These are phyloP conservation scores for Chaetothyriales sp. DNA, from an alignment of 2,329 filamentous ascomycete genomes.

Conservation along the genomic window DNA sequence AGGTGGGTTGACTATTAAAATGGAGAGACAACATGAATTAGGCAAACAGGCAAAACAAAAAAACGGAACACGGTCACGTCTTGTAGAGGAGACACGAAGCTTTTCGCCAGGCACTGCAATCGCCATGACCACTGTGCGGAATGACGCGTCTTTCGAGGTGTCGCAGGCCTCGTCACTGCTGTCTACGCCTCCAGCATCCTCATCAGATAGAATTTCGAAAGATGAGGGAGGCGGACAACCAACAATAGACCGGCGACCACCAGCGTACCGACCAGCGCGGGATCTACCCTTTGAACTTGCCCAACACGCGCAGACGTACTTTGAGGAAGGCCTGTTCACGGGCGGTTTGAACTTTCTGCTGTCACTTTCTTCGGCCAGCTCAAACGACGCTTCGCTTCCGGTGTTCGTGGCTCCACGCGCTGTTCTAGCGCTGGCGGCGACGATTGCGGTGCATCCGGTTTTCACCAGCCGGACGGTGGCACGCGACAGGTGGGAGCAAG, in stretches of 20 bases:
- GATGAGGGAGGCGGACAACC: no score
- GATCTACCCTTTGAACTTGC: slow-evolving; percentile 50
- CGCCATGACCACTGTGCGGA: no score
- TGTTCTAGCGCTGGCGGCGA: slow-evolving; percentile 64
- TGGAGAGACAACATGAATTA: no score
- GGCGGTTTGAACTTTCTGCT: slow-evolving; percentile 51
- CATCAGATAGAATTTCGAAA: neutral
- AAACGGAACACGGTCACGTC: no score
- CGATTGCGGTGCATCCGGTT: slow-evolving; percentile 66
- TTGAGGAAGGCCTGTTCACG: slow-evolving; percentile 62
- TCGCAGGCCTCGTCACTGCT: no score
- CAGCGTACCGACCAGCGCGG: slow-evolving; percentile 29
- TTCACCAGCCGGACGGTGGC: slow-evolving; percentile 61
- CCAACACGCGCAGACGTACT: slow-evolving; percentile 54
- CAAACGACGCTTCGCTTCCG: slow-evolving; percentile 27
- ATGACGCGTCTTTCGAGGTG: no score
- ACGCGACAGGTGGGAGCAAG: slow-evolving; percentile 46
- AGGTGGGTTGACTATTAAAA: no score
- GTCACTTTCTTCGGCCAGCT: slow-evolving; percentile 46
- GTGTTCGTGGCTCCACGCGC: slow-evolving; percentile 55
- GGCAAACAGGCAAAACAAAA: no score
- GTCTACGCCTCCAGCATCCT: neutral
- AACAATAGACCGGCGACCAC: neutral
- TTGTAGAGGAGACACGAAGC: no score
- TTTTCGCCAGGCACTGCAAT: no score